phyloP scores from a whole-genome alignment of 805 yeast genomes.

The Wickerhamomyces sydowiorum region DNA sequence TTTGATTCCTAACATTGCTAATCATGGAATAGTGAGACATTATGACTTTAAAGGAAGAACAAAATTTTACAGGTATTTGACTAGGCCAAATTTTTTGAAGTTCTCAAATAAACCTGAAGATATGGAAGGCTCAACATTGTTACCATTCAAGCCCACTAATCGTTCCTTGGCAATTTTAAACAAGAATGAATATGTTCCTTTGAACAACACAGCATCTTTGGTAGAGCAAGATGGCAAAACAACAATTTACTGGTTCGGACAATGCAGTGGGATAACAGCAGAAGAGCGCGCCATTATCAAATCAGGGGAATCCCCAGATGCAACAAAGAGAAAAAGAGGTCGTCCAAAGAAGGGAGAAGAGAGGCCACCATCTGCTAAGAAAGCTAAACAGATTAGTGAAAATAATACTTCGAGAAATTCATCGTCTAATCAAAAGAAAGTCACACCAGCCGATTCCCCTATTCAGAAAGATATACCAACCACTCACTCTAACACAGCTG shows the following conservation, averaged over 20 bases:
- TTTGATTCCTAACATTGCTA: conserved; percentile 24
- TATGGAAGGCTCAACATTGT: conserved; percentile 24
- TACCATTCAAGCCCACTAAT: conserved; percentile 10
- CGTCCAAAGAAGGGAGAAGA: conserved; percentile 22
- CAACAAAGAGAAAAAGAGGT: conserved; percentile 17
- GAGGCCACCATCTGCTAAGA: conserved; percentile 7
- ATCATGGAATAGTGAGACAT: conserved; percentile 46
- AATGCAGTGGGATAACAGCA: too few relatives aligned
- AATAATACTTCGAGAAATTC: too few relatives aligned
- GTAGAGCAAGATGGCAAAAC: conserved; percentile 3
- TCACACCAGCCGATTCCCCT: too few relatives aligned
- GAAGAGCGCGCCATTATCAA: conserved; percentile 3
- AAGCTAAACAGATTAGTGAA: conserved; percentile 8
- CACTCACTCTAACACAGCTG: too few relatives aligned
- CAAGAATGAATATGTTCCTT: conserved; percentile 18
- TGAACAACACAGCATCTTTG: conserved; percentile 10
- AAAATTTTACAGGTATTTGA: conserved; percentile 63
- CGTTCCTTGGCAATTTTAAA: conserved; percentile 17
- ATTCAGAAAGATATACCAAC: too few relatives aligned
- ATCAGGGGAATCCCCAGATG: neutral
- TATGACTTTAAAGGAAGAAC: conserved; percentile 71
- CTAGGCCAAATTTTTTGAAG: conserved; percentile 33
- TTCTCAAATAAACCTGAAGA: conserved; percentile 23
- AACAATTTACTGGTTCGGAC: conserved; percentile 14
- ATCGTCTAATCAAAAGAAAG: too few relatives aligned